Conservation (phyloP, 495 filamentous ascomycete genomes). For the Clavariopsis aquatica region DNA sequence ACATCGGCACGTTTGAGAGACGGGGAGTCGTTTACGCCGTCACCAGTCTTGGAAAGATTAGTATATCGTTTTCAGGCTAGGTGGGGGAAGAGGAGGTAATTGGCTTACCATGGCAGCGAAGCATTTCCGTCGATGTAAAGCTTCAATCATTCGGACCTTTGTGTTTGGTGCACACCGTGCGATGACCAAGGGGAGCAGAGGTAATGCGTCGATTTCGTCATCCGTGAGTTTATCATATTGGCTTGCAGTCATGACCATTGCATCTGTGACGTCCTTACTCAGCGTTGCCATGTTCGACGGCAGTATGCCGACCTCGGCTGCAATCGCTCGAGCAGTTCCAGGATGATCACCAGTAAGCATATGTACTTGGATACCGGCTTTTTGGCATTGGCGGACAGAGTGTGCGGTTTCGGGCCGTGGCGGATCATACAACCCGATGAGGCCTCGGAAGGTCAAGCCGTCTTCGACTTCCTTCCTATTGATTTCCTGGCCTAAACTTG, state of each 20-base stretch:
- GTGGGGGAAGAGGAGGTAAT: too few species aligned
- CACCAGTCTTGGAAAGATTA: slow-evolving; percentile 60
- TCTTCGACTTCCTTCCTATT: slow-evolving; percentile 58
- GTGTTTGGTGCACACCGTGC: slow-evolving; percentile 71
- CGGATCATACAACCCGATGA: slow-evolving; percentile 74
- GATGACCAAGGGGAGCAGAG: slow-evolving; percentile 67
- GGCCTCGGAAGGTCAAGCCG: slow-evolving; percentile 62
- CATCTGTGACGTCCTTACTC: slow-evolving; percentile 42
- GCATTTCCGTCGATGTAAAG: slow-evolving; percentile 62
- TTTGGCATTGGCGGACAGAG: slow-evolving; percentile 54
- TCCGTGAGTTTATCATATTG: slow-evolving; percentile 63
- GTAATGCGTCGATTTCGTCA: slow-evolving; percentile 65
- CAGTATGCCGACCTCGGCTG: slow-evolving; percentile 54
- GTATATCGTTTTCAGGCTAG: too few species aligned
- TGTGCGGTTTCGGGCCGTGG: slow-evolving; percentile 66
- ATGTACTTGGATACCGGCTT: slow-evolving; percentile 60
- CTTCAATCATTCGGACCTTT: slow-evolving; percentile 78
- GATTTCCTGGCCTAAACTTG: slow-evolving; percentile 40
- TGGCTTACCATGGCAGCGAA: slow-evolving; percentile 74
- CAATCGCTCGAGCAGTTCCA: slow-evolving; percentile 64
- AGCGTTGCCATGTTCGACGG: slow-evolving; percentile 39
- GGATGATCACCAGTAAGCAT: slow-evolving; percentile 70
- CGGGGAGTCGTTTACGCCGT: slow-evolving; percentile 85
- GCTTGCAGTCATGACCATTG: slow-evolving; percentile 67
- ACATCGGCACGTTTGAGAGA: slow-evolving; percentile 80